Evolutionary conservation across 192 early-diverging fungal species (phyloP), one percentile per base, ranked within the genome.

Genomic region (Glomus cerebriforme): DNA sequence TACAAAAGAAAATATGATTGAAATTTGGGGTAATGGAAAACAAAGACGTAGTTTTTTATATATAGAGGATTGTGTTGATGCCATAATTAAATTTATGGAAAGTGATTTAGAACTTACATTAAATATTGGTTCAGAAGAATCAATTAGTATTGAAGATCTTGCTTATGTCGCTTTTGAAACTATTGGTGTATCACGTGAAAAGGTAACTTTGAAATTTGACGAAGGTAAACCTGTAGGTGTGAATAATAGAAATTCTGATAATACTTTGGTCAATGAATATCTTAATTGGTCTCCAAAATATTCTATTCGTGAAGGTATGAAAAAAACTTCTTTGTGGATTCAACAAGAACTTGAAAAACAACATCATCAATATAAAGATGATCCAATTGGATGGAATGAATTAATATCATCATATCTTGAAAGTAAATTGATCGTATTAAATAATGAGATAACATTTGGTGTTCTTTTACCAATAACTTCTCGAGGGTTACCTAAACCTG

Each of bases 41-140:
- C 66, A 68, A 35, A 31, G 7, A 34, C 66, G 66, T 22, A 37
- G 32, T 68, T 68, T 68, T 37, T 37, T 68, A 0, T 68, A 68
- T 68, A 68, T 68, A n/a, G 35, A 39, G 2, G 66, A 68, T 68
- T 68, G 66, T 22, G 32, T 68, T 19, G n/a, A 68, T n/a, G 66
- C 66, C 0, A 9, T 22, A 1, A 43, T 32, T n/a, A 68, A 68
- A 39, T n/a, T 68, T 8, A 68, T 68, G 66, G 35, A 68, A n/a
- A n/a, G 32, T 22, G 35, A 68, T 37, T 37, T 35, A 9, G 22
- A 22, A n/a, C 1, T 29, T 2, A n/a, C 66, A n/a, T 19, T 68
- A 68, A 68, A 68, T 35, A 68, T 68, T 35, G 66, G 66, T n/a
- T 68, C 66, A 0, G 66, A 68, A 10, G 32, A 68, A n/a, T n/a